Base-by-base conservation (phyloP, 2,329 filamentous ascomycete genomes). In the Bipolaris sorokiniana region DNA sequence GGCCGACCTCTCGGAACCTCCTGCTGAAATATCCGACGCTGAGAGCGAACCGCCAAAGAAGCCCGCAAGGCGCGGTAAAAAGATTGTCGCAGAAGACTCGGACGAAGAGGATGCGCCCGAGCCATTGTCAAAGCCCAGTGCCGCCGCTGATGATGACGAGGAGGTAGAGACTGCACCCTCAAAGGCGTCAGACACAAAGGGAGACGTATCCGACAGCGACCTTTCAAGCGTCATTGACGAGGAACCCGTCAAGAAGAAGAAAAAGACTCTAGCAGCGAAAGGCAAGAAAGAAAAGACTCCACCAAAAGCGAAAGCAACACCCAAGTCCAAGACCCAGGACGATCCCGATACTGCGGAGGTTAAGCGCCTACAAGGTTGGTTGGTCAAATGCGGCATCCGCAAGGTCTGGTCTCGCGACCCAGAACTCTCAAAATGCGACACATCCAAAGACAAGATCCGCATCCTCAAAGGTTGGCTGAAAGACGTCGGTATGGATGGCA, bases 341-440 rank as follows among this genome's bases (percentile, higher is more conserved):
- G 81, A 87, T 16, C 85, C 89, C 0, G 85, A 92, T 58, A 86
- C 91, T 57, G 87, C 85, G 3, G 90, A 96, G 74, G 90, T 97
- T 72, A 98, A 97, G 76, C 90, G 88, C 47, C 82, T 98, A 3
- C 94, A 98, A 78, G 86, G 87, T 7, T 92, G 94, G 76, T 84
- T 99, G 6, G 79, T 89, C 44, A 97, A 97, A 77, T 99, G 94
- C 70, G 94, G 94, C 28, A 86, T 97, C 53, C 89, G 92, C 51
- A 98, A 97, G 74, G 85, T 97, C 59, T 99, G 95, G 94, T 86
- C 85, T 48, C 87, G 89, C 62, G 67, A 65, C 34, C 58, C 63
- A 11, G 92, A 97, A 76, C 83, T 99, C 26, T 91, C 91, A 74
- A 81, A 87, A 52, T 92, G 86, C 68, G 85, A 88, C 53, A 90